Base-by-base conservation (phyloP, 208 protist genomes). In the Balamuthia mandrillaris region DNA sequence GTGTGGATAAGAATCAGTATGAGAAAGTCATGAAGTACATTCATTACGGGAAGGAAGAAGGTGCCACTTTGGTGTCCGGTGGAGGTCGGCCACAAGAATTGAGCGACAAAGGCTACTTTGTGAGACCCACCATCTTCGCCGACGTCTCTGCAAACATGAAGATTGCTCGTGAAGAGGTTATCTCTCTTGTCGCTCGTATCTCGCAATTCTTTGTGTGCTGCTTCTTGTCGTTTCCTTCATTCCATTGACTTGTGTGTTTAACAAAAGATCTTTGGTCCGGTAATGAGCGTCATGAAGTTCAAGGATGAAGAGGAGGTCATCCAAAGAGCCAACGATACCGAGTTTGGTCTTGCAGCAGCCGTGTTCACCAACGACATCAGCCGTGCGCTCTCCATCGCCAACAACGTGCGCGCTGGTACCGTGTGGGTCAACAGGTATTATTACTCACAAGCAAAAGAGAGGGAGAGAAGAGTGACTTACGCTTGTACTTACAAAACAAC, bases 111-210 rank as follows among this genome's bases (percentile, higher is more conserved):
- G 93, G 95, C 2, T 75, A 91, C 60, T 97, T 97, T 88, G 96
- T 91, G 85, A 91, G 94, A 37, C 93, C 95, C 39, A 97, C 95
- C 12, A 90, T 97, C 60, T 77, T 97, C 49, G 94, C 82, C 35
- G 93, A 95, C 84, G 95, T 96, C 1, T 94, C 91, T 35, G 87
- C 93, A 2, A 88, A 86, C 24, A 96, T 77, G 68, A n/a, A 47
- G 29, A 56, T 77, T 47, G 1, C 44, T 24, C 51, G 35, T 24
- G 68, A 77, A 31, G 66, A 77, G 27, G 54, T 72, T 41, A n/a
- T 72, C 47, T 47, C 44, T 39, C 37, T 27, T 21, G 56, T 10
- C 1, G 21, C 56, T 12, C 21, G 29, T 4, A 10, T 5, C 56
- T 1, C n/a, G 1, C 2, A 24, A 39, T 31, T 1, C 37, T 6